Evolutionary conservation across 2,329 filamentous ascomycete genomes (phyloP), one percentile per base, ranked within the genome.

Genomic region (Falciphora oryzae): DNA sequence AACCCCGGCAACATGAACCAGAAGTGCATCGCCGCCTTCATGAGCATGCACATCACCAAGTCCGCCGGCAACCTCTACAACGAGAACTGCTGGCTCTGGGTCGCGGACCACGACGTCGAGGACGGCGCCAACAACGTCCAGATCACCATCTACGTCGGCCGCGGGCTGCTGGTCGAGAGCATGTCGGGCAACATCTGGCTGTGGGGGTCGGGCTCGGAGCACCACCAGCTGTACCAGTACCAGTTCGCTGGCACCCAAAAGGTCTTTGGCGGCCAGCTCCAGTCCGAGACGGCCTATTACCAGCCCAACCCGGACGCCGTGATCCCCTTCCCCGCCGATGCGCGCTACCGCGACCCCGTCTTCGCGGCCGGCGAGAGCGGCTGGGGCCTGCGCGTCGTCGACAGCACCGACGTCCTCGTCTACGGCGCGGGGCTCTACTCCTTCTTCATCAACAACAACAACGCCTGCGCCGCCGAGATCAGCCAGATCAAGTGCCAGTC

Each of bases 241-340:
- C 83, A 89, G 70, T 77, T 89, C 65, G 77, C 75, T 66, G 77
- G 79, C 65, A 84, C 87, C 0, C 78, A 80, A 68, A 81, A 88
- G 70, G 77, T 88, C 69, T 86, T 82, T 74, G 81, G 82, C 71
- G 84, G 83, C 63, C 79, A 85, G 72, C 83, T 88, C 66, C 87
- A 89, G 71, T 86, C 87, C 61, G 87, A 90, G 73, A 87, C 86
- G 3, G 85, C 87, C 1, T 90, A 90, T 76, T 89, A 83, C 75
- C 86, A 89, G 75, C 82, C 84, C 29, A 82, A 81, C 67, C 86
- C 87, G 0, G 74, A 77, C 62, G 84, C 86, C 0, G 77, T 78
- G 2, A 71, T 75, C 4, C 86, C 83, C 2, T 89, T 88, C 76
- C 67, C 73, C 2, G 68, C 74, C 1, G 75, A 78, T 27, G 56